Conservation (phyloP, 2,329 filamentous ascomycete genomes). For the Fusarium drepaniforme region DNA sequence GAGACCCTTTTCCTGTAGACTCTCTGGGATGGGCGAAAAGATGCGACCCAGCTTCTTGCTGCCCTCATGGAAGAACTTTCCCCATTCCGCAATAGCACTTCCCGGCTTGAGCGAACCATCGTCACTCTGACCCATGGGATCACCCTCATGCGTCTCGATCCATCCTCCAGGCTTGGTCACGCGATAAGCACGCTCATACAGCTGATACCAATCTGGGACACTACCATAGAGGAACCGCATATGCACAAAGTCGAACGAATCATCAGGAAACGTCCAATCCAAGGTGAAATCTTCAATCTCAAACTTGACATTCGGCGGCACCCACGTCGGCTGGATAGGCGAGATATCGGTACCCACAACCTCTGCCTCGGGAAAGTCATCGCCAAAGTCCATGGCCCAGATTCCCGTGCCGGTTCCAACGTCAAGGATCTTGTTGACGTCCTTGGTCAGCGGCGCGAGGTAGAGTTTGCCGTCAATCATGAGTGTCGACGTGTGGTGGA, state of each 20-base stretch:
- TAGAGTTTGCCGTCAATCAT: constrained; percentile 29
- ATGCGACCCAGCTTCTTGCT: constrained; percentile 47
- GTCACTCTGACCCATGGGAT: constrained; percentile 43
- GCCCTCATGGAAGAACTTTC: constrained; percentile 43
- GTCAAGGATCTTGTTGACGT: constrained; percentile 22
- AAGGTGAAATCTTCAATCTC: constrained; percentile 48
- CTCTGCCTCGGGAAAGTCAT: constrained; percentile 58
- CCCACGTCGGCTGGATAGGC: constrained; percentile 67
- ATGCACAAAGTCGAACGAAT: constrained; percentile 70
- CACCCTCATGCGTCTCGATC: constrained; percentile 49
- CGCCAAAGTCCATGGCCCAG: constrained; percentile 63
- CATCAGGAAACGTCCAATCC: constrained; percentile 44
- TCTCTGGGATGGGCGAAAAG: constrained; percentile 32
- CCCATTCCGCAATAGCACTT: constrained; percentile 44
- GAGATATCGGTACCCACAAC: constrained; percentile 67
- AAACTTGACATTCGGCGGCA: constrained; percentile 60
- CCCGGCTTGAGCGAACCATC: constrained; percentile 45
- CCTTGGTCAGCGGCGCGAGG: constrained; percentile 20
- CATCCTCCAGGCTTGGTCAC: constrained; percentile 68
- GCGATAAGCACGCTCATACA: constrained; percentile 63
- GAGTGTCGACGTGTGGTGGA: constrained; percentile 30
- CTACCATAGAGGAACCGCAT: constrained; percentile 68
- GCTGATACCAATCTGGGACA: constrained; percentile 66
- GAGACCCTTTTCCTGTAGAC: constrained; percentile 34
- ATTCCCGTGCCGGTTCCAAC: constrained; percentile 44